Evolutionary conservation across 306 rosid species (phyloP).

Genomic region (Prunus davidiana): DNA sequence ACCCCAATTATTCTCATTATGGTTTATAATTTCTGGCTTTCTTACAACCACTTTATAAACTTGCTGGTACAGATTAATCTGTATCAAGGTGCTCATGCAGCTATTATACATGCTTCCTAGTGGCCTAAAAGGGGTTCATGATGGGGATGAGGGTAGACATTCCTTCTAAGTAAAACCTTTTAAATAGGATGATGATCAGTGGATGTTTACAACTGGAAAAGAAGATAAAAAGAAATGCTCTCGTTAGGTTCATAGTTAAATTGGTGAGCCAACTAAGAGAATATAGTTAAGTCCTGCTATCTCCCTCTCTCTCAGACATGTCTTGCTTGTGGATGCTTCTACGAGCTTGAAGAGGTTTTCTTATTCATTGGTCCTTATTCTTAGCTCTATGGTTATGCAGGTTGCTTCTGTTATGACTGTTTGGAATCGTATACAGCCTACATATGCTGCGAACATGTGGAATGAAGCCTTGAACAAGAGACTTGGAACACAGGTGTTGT

Average conservation of each 20-base stretch:
- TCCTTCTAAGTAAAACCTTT: background rate
- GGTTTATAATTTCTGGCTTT: background rate
- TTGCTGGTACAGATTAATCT: background rate
- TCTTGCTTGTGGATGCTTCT: conserved; percentile 14
- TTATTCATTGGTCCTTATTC: conserved; percentile 16
- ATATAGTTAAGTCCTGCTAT: background rate
- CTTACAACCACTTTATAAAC: background rate
- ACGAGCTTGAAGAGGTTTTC: conserved; percentile 5
- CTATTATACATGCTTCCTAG: background rate
- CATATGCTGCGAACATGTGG: conserved; percentile 93
- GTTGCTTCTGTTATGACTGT: conserved; percentile 97
- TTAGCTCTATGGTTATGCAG: conserved; percentile 39
- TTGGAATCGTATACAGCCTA: conserved; percentile 87
- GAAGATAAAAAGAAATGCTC: background rate
- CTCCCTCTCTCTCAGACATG: background rate
- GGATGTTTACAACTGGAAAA: background rate
- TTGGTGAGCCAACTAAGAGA: background rate
- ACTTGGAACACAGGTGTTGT: conserved; percentile 70
- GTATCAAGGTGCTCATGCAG: conserved; percentile 1
- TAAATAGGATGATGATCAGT: background rate
- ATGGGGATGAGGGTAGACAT: background rate
- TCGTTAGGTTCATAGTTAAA: background rate
- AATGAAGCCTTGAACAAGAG: conserved; percentile 96
- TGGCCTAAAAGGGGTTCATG: background rate
- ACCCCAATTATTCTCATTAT: background rate